Conservation (phyloP, 179 eudicot species). For the Actinidia polygama region DNA sequence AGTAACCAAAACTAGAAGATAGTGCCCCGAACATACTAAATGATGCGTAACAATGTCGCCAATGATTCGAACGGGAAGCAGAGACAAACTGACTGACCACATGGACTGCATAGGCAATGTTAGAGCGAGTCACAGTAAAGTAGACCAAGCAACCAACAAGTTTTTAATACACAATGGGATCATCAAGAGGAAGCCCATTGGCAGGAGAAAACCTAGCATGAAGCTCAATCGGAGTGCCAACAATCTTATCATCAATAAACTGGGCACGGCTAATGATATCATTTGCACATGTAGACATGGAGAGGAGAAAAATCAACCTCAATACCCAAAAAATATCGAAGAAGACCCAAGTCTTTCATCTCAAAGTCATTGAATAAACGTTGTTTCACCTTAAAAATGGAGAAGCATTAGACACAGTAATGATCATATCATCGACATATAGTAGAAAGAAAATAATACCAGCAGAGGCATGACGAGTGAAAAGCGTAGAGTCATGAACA, state of each 20-base stretch:
- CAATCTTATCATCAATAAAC: too few relatives aligned
- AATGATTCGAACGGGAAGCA: background rate
- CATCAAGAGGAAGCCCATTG: background rate
- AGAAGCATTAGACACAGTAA: too few relatives aligned
- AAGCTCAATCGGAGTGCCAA: too few relatives aligned
- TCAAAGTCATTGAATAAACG: background rate
- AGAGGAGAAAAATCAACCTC: background rate
- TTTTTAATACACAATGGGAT: background rate
- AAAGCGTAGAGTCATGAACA: background rate
- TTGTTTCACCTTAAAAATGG: background rate
- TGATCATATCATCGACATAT: too few relatives aligned
- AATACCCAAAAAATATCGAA: background rate
- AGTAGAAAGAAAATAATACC: too few relatives aligned
- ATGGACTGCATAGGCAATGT: background rate
- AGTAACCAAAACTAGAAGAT: too few relatives aligned
- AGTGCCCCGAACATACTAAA: too few relatives aligned
- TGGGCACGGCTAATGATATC: too few relatives aligned
- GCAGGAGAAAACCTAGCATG: too few relatives aligned
- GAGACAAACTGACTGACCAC: background rate
- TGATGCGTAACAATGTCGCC: too few relatives aligned
- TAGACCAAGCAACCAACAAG: background rate
- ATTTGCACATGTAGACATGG: too few relatives aligned
- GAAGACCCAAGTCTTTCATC: background rate
- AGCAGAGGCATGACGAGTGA: background rate
- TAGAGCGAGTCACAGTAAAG: background rate